A percentile compares a stretch with the other conserved stretches of the same genome.
These are phyloP conservation scores for Fusarium keratoplasticum DNA, from an alignment of 2,329 filamentous ascomycete species.

Conservation along the genomic window DNA sequence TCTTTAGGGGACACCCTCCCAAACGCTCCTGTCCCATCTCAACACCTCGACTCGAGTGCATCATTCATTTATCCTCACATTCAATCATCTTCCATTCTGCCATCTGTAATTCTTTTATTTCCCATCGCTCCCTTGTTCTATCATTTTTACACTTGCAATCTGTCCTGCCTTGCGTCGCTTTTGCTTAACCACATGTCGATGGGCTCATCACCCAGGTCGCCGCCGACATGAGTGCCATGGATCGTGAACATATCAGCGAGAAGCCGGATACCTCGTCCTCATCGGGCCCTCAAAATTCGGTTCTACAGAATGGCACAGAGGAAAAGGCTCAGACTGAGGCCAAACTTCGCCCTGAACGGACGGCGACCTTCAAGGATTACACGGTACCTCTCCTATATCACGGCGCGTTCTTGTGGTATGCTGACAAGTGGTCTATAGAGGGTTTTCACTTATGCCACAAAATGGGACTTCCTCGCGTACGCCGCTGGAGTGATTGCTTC, in stretches of 20 bases:
- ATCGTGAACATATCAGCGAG: constrained; percentile 23
- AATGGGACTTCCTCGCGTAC: constrained; percentile 63
- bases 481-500: constrained; percentile 60
- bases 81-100: neutral
- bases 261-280: constrained; percentile 27
- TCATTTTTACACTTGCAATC: neutral
- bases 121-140: neutral
- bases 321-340: constrained; percentile 48
- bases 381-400: constrained; percentile 38
- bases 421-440: constrained; percentile 48
- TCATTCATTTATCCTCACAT: constrained; percentile 4
- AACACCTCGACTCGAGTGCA: neutral
- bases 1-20: constrained; percentile 8
- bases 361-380: constrained; percentile 60
- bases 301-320: constrained; percentile 18
- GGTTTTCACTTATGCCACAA: constrained; percentile 66
- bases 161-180: neutral
- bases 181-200: neutral
- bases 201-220: neutral
- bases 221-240: constrained; percentile 27
- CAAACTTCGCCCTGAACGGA: constrained; percentile 57
- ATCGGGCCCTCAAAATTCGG: constrained; percentile 1
- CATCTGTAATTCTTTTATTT: neutral
- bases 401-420: too few relatives aligned
- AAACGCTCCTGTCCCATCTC: constrained; percentile 4